These are phyloP conservation scores for Macrocybe gigantea DNA, from an alignment of 768 basidiomycete genomes.

Conservation along the genomic window DNA sequence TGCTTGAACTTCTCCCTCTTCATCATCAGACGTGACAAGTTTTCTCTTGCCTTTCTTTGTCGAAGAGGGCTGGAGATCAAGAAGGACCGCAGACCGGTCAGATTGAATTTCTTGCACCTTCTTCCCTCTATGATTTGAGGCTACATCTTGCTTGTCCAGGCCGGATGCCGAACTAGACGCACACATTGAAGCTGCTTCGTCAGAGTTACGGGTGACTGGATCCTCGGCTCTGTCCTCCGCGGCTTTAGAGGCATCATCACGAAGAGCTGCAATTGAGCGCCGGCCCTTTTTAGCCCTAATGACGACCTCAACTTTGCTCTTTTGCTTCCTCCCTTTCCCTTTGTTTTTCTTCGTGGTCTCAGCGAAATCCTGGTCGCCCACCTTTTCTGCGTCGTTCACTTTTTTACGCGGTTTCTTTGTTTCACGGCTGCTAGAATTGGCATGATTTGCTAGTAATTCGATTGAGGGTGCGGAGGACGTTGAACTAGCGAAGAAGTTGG, in stretches of 20 bases:
- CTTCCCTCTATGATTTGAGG: too few species aligned
- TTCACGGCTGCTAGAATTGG: background rate
- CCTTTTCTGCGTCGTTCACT: background rate
- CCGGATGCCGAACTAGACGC: slow-evolving; percentile 20
- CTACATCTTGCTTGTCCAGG: slow-evolving; percentile 18
- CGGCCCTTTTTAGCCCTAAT: slow-evolving; percentile 13
- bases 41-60: slow-evolving; percentile 11
- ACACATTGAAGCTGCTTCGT: slow-evolving; percentile 10
- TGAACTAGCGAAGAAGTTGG: slow-evolving; percentile 27
- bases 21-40: slow-evolving; percentile 10
- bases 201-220: background rate
- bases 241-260: slow-evolving; percentile 24
- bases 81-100: too few species aligned
- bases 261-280: background rate
- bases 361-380: slow-evolving; percentile 1
- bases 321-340: slow-evolving; percentile 17
- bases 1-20: slow-evolving; percentile 5
- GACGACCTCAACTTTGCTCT: slow-evolving; percentile 15
- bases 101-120: too few species aligned
- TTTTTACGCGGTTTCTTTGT: slow-evolving; percentile 13
- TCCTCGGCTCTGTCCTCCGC: slow-evolving; percentile 5
- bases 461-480: too few species aligned
- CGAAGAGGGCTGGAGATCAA: too few species aligned
- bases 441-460: too few species aligned
- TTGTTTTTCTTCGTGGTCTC: slow-evolving; percentile 15